These are phyloP conservation scores for Coniochaeta prunicola DNA, from an alignment of 2,329 filamentous ascomycete species.

Conservation along the genomic window DNA sequence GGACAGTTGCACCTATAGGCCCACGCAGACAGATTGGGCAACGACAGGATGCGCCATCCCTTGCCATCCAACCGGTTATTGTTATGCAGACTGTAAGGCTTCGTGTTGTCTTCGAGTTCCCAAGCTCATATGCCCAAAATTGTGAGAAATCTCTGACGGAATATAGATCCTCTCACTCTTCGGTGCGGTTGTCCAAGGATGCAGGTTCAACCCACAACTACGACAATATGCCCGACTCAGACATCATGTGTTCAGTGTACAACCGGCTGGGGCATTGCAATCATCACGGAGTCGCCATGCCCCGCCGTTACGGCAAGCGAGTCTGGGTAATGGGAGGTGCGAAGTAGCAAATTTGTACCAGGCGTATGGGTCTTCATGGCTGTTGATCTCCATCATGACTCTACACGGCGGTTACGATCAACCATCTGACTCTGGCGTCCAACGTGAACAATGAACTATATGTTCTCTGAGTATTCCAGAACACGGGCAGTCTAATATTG, in stretches of 20 bases:
- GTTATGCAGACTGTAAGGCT: neutral
- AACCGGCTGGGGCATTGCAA: constrained; percentile 4
- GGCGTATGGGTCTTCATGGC: no score
- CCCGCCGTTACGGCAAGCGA: neutral
- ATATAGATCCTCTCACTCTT: neutral
- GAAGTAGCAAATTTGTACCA: no score
- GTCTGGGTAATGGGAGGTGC: neutral
- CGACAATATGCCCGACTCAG: neutral
- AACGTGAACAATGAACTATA: no score
- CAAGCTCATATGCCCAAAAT: neutral
- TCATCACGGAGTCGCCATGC: constrained; percentile 1
- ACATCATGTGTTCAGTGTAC: constrained; percentile 2
- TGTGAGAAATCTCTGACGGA: neutral
- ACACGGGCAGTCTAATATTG: no score
- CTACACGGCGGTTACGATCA: no score
- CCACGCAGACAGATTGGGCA: neutral
- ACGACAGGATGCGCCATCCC: neutral
- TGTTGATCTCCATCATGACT: no score
- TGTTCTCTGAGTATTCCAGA: no score
- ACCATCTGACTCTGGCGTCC: no score
- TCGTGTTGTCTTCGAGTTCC: neutral
- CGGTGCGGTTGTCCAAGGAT: constrained; percentile 1
- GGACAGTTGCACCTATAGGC: neutral
- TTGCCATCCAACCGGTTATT: neutral
- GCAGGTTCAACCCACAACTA: neutral